Evolutionary conservation across 2,329 filamentous ascomycete genomes (phyloP).

Genomic region (Colletotrichum paranaense): DNA sequence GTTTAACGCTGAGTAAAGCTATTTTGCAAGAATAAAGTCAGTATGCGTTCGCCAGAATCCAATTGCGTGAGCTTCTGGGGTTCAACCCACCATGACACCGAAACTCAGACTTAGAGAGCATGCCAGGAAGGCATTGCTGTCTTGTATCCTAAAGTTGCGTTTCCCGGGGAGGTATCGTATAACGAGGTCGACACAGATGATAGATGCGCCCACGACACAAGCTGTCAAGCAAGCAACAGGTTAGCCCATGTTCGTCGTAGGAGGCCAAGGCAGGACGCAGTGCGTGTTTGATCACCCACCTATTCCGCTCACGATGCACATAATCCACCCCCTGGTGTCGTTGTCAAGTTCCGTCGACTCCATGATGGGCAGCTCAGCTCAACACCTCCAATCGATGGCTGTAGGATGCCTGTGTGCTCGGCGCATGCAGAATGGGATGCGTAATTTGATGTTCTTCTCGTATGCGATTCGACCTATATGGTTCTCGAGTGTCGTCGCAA

Average conservation of each 20-base stretch:
- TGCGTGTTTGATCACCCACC: conserved; percentile 55
- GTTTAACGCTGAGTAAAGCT: conserved; percentile 93
- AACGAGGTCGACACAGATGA: conserved; percentile 88
- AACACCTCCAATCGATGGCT: conserved; percentile 30
- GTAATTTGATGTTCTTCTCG: not conserved
- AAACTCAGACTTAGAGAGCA: conserved; percentile 92
- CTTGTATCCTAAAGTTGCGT: conserved; percentile 85
- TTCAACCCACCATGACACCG: conserved; percentile 84
- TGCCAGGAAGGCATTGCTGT: conserved; percentile 89
- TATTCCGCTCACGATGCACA: conserved; percentile 84
- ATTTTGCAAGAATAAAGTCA: conserved; percentile 21
- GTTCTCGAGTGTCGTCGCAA: not conserved
- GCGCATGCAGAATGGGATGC: conserved; percentile 14
- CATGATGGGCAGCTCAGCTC: conserved; percentile 47
- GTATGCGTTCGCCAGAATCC: not conserved
- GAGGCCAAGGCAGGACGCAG: not conserved
- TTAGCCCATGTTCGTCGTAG: conserved; percentile 30
- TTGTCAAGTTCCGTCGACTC: conserved; percentile 66
- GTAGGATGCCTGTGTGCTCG: conserved; percentile 10
- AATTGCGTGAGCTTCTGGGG: not conserved
- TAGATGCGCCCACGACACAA: conserved; percentile 79
- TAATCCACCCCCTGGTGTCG: conserved; percentile 93
- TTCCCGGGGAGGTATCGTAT: conserved; percentile 79
- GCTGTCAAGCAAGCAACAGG: conserved; percentile 50
- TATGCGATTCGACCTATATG: not conserved